Evolutionary conservation across 805 yeast genomes (phyloP).

Genomic region (Ogataea parapolymorpha): DNA sequence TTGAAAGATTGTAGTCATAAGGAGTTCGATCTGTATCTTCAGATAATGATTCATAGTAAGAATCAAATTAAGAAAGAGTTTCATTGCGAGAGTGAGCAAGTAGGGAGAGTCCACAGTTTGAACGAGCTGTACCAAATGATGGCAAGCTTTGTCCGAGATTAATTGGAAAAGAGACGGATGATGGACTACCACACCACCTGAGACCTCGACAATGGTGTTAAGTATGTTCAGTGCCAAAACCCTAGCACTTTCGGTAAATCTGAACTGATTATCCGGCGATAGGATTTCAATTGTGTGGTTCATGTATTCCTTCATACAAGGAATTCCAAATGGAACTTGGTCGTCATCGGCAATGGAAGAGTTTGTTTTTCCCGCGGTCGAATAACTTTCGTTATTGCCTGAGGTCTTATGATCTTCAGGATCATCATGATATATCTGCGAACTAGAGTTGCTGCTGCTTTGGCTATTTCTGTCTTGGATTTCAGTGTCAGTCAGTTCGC

Average conservation of each 20-base stretch:
- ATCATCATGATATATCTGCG: too few species aligned
- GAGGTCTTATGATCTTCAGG: too few species aligned
- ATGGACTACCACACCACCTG: conserved; percentile 58
- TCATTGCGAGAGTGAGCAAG: conserved; percentile 70
- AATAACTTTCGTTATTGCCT: background rate
- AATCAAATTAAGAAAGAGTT: conserved; percentile 68
- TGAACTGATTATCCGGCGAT: conserved; percentile 76
- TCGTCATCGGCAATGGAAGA: conserved; percentile 25
- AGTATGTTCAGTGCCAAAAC: conserved; percentile 77
- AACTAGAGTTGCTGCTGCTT: background rate
- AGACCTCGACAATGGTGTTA: conserved; percentile 75
- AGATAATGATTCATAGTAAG: conserved; percentile 62
- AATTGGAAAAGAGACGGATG: conserved; percentile 67
- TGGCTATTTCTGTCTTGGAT: too few species aligned
- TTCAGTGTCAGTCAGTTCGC: too few species aligned
- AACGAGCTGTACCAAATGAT: conserved; percentile 75
- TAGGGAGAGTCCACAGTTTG: conserved; percentile 71
- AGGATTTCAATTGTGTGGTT: conserved; percentile 74
- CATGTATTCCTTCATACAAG: conserved; percentile 73
- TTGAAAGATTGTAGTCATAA: conserved; percentile 61
- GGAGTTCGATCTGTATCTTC: conserved; percentile 77
- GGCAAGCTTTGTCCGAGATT: conserved; percentile 79
- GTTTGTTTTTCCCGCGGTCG: background rate
- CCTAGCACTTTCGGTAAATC: conserved; percentile 83
- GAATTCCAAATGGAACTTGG: conserved; percentile 61